These are phyloP conservation scores for Articulospora tetracladia DNA, from an alignment of 495 filamentous ascomycete genomes.

Conservation along the genomic window DNA sequence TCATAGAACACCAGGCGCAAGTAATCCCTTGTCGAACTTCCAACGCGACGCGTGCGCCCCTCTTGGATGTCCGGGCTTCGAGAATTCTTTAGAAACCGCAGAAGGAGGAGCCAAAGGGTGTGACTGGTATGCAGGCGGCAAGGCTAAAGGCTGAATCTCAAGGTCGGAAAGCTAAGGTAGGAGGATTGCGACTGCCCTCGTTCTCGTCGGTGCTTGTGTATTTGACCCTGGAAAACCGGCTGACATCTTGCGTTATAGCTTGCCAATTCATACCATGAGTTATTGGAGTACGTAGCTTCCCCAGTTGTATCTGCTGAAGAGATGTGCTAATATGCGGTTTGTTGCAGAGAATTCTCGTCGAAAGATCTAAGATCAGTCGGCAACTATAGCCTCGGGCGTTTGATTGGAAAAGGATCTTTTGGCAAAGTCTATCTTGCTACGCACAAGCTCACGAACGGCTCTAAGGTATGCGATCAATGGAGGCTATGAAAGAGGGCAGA, in stretches of 20 bases:
- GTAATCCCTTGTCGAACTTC: background rate
- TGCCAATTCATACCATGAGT: conserved; percentile 91
- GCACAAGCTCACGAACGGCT: conserved; percentile 97
- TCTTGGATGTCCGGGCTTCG: conserved; percentile 25
- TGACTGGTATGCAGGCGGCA: conserved; percentile 49
- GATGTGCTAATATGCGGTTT: conserved; percentile 13
- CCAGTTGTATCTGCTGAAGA: background rate
- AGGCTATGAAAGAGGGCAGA: background rate
- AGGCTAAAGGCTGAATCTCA: conserved; percentile 84
- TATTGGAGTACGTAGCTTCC: conserved; percentile 72
- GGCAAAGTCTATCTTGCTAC: conserved; percentile 96
- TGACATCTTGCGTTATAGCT: conserved; percentile 54
- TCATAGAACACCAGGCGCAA: background rate
- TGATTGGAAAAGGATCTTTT: conserved; percentile 97
- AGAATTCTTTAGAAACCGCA: conserved; percentile 17
- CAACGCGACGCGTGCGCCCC: conserved; percentile 11
- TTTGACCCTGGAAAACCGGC: conserved; percentile 16
- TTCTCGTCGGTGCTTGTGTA: background rate
- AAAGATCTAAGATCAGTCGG: conserved; percentile 88
- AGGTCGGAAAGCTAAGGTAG: conserved; percentile 90
- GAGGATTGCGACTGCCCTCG: conserved; percentile 15
- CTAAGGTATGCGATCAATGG: conserved; percentile 63
- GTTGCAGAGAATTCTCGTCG: conserved; percentile 83
- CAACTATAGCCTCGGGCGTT: conserved; percentile 85
- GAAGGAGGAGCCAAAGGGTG: conserved; percentile 24